Base-by-base conservation (phyloP, 805 yeast species). In the Zygosaccharomyces rouxii region DNA sequence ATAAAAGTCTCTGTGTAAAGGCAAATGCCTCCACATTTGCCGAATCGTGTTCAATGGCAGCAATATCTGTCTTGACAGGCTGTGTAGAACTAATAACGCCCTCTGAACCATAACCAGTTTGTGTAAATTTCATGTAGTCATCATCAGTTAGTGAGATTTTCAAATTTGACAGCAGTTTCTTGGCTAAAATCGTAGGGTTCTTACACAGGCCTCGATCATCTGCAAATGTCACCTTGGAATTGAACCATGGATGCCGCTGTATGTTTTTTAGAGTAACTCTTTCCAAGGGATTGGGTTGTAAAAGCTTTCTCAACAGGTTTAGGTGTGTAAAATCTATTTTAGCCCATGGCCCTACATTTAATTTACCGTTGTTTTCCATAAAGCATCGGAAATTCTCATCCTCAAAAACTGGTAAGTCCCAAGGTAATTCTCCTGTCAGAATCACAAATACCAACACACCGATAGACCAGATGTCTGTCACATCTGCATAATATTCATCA, bases 391-490 rank as follows among this genome's bases (percentile, higher is more conserved):
- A 80, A 53, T 78, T 81, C 0, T 67, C 66, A 55, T 83, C 88
- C 9, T 72, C 72, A 1, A 51, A 56, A 18, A 73, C 70, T 0
- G 89, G 88, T 56, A 78, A 77, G 51, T 81, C 84, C 90, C 90
- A 84, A 0, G 89, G 86, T 0, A 83, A 79, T 55, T 78, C 79
- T 1, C 89, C 90, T 1, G 83, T 72, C 22, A 83, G 56, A 18
- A 84, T 60, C 1, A 82, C 89, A 63, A 78, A 83, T 10, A 83
- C 50, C 2, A 84, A 78, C 3, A 82, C 71, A 1, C 87, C 89
- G 56, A 84, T 75, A 0, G 88, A 81, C 90, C 89, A 84, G 14
- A 83, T 64, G 63, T 84, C 89, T 1, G 81, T 71, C 2, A 62
- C 54, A 45, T 78, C 79, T 0, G 88, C 80, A 40, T 77, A 80